These are phyloP conservation scores for Lepidium africanum DNA, from an alignment of 345 rosid species.

Conservation along the genomic window DNA sequence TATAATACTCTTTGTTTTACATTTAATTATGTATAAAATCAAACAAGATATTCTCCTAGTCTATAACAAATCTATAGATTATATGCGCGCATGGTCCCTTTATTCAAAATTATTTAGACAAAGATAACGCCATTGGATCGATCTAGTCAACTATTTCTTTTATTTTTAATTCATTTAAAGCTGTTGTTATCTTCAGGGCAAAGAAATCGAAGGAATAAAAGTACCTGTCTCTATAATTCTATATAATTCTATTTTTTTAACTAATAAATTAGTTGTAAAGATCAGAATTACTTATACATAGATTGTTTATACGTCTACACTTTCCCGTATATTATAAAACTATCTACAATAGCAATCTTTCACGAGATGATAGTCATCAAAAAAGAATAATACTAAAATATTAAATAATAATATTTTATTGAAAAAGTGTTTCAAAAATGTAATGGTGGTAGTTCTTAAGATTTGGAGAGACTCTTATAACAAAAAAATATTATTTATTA, in stretches of 20 bases:
- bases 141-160: slow-evolving; percentile 17
- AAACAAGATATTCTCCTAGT: slow-evolving; percentile 25
- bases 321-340: too few relatives aligned
- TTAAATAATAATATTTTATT: too few relatives aligned
- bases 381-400: too few relatives aligned
- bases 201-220: slow-evolving; percentile 28
- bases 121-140: slow-evolving; percentile 6
- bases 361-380: too few relatives aligned
- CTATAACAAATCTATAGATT: slow-evolving; percentile 23
- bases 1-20: not conserved
- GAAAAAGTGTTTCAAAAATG: too few relatives aligned
- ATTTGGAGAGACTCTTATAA: too few relatives aligned
- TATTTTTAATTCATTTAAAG: not conserved
- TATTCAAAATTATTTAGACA: slow-evolving; percentile 1
- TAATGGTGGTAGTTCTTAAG: too few relatives aligned
- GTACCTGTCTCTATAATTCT: not conserved
- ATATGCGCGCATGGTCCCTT: slow-evolving; percentile 27
- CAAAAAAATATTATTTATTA: too few relatives aligned
- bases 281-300: not conserved
- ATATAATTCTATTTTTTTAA: not conserved
- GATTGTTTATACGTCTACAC: too few relatives aligned
- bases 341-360: too few relatives aligned
- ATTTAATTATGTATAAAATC: slow-evolving; percentile 12
- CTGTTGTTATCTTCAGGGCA: slow-evolving; percentile 27
- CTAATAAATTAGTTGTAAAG: not conserved